Evolutionary conservation across 2,329 filamentous ascomycete genomes (phyloP), one percentile per base, ranked within the genome.

Genomic region (Aspergillus ruber): DNA sequence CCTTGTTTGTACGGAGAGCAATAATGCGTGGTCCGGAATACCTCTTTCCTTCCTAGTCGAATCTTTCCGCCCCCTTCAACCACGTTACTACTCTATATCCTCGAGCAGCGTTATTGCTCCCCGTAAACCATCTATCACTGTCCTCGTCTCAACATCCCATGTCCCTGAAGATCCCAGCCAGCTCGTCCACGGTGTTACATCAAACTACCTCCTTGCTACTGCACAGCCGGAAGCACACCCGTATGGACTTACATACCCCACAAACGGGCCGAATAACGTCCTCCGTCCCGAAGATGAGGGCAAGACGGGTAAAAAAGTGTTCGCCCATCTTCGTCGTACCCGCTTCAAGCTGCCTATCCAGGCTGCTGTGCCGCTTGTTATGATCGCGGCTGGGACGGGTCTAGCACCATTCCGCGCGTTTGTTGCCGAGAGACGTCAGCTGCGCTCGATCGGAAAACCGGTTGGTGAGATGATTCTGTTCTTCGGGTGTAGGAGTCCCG

Each of bases 51-150:
- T 88, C 59, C 83, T 95, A 61, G 86, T 95, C 55, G 90, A 96
- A 73, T 85, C 87, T 50, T 68, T 95, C 46, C 85, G 82, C 68
- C 93, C 93, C 74, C 81, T 95, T 47, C 89, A 95, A 67, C 89
- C 90, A 15, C 86, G 90, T 42, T 95, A 94, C 77, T 96, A 95
- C 75, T 96, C 90, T 44, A 95, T 96, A 68, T 95, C 90, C 2
- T 95, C 90, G 2, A 63, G 59, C 42, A 62, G 58, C 32, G 54
- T 62, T 1, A 52, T 65, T 25, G 56, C 12, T 88, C 90, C 62
- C 0, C 59, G 60, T 18, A 64, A 60, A 44, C 52, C 56, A 15
- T 86, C 90, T 44, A 85, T 96, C 61, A 96, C 91, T 8, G 90
- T 89, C 42, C 85, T 95, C 29, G 89, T 96, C 49, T 90, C 95